Conservation (phyloP, 495 filamentous ascomycete genomes). For the Aspergillus cristatus region DNA sequence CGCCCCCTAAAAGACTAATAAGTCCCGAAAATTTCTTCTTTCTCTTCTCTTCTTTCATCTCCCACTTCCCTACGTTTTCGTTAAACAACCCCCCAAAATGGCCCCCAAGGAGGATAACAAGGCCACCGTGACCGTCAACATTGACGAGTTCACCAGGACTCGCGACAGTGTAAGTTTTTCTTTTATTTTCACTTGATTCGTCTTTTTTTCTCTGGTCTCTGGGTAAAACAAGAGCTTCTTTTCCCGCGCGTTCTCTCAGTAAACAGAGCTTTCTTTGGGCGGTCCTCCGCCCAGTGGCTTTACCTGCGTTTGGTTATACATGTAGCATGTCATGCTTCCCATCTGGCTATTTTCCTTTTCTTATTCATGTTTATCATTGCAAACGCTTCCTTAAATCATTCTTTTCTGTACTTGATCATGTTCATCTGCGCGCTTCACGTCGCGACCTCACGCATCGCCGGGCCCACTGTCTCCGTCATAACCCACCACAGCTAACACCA, state of each 20-base stretch:
- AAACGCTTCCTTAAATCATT: no score
- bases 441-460: constrained; percentile 1
- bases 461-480: background rate
- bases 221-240: no score
- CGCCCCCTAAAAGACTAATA: background rate
- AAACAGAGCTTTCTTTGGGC: constrained; percentile 1
- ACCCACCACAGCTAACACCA: constrained; percentile 10
- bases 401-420: no score
- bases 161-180: constrained; percentile 52
- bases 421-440: background rate
- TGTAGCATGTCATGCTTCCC: no score
- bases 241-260: no score
- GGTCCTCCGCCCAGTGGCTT: background rate
- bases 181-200: constrained; percentile 2
- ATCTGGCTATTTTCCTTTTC: no score
- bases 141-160: constrained; percentile 53
- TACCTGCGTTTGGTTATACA: no score
- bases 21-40: background rate
- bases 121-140: constrained; percentile 35
- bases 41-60: constrained; percentile 2
- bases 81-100: constrained; percentile 19
- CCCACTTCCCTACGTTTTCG: constrained; percentile 10
- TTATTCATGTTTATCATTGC: no score
- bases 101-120: constrained; percentile 22
- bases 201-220: constrained; percentile 6